Base-by-base conservation (phyloP, 164 flowering plant species). In the Macadamia tetraphylla region DNA sequence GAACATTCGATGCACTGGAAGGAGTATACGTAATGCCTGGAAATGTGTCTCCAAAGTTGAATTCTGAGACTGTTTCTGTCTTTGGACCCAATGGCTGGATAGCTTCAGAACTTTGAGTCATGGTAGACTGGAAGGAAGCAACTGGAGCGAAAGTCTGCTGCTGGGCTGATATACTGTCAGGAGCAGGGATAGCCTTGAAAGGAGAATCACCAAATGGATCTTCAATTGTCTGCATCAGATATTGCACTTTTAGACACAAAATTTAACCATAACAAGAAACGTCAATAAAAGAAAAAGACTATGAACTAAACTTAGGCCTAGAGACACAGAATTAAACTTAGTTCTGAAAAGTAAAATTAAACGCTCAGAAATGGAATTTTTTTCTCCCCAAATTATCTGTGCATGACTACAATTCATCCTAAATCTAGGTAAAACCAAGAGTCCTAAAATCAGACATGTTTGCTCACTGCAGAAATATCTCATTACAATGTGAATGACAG, bases 121-220 rank as follows among this genome's bases (percentile, higher is more conserved):
- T 17, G 35, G 78, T 65, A 52, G 84, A 70, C 62, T 76, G 85
- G 70, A 77, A 82, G 62, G 82, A 31, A 58, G 75, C n/a, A 6
- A 72, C 6, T 17, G 85, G 64, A 15, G 79, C 56, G 58, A 71
- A 62, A 63, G 68, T 64, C 74, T 79, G 89, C 1, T 77, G 67
- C 66, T 76, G 85, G 74, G 66, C 60, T 46, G 66, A 65, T 29
- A 60, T 58, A 65, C 58, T 67, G 29, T 82, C 78, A 53, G 78
- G 43, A 9, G 95, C 75, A 49, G 95, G 84, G 14, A 78, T n/a
- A 69, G 98, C 97, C 78, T 75, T 88, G 71, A 95, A 95, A 62
- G 99, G 96, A 63, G 87, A 65, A 62, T 92, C 96, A 5, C 99
- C 98, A 80, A 95, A 95, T 70, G 98, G 98, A 79, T 95, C 90